Base-by-base conservation (phyloP, 495 filamentous ascomycete species). In the Tuber aestivum region DNA sequence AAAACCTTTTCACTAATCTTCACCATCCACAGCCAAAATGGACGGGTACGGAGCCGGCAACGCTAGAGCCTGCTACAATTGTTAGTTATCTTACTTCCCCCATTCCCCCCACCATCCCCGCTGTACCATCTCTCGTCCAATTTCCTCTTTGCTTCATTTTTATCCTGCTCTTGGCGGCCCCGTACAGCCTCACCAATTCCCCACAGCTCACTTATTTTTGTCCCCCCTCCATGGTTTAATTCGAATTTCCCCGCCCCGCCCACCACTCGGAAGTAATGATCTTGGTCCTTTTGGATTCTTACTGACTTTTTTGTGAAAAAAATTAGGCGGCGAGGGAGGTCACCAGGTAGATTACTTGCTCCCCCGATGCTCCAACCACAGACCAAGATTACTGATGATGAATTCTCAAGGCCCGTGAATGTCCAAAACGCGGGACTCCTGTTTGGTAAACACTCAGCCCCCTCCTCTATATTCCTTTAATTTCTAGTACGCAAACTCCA, bases 401-500 rank as follows among this genome's bases (percentile, higher is more conserved):
- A 76, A 79, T 41, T 75, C 48, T 81, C 70, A 82, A 93, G 92
- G 93, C 94, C 80, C 93, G 94, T 82, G 95, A 97, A 81, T 98
- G 95, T 88, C 94, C 95, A 79, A 94, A 91, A 88, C 93, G 94
- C 86, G 94, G 93, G 76, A 93, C 91, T 74, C 92, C 94, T 69
- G 96, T 94, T 83, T 98, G 95, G 90, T 93, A 86, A 85, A 87
- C 84, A 74, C n/a, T 74, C 56, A 61, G 8, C 56, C 56, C 56
- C 56, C 56, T 65, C 56, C 21, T 23, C 48, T n/a, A 21, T 18
- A 35, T 16, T 65, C 56, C 27, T 27, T 32, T 35, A 65, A 65
- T 56, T 77, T 73, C 38, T 45, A 23, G 74, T 69, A 23, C 23
- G 40, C 27, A 38, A 72, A 41, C 37, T n/a, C 73, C 65, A 18